Conservation (phyloP, 148 eudicot species). For the Rhododendron vialii region DNA sequence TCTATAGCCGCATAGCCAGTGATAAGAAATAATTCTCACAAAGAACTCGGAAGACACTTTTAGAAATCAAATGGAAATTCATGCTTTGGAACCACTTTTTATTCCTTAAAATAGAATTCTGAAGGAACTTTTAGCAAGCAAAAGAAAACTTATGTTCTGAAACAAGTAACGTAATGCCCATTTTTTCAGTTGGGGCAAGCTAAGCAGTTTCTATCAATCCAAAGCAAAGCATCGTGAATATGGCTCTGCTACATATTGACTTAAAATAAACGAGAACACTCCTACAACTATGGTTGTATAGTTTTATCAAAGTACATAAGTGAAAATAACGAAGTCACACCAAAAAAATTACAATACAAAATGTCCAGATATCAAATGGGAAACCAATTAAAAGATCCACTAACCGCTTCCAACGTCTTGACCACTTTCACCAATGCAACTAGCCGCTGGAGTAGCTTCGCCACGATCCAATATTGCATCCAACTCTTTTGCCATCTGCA, state of each 20-base stretch:
- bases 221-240: background rate
- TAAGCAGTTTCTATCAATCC: background rate
- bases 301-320: background rate
- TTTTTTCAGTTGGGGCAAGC: background rate
- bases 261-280: background rate
- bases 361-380: background rate
- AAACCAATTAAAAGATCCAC: conserved; percentile 23
- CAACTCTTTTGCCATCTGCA: conserved; percentile 94
- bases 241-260: background rate
- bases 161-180: background rate
- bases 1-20: background rate
- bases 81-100: background rate
- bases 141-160: background rate
- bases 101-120: background rate
- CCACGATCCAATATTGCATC: conserved; percentile 91
- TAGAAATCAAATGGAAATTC: background rate
- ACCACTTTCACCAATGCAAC: conserved; percentile 46
- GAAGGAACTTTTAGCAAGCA: background rate
- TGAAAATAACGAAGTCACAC: background rate
- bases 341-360: background rate
- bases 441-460: conserved; percentile 57
- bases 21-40: background rate
- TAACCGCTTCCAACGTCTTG: conserved; percentile 39
- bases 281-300: background rate
- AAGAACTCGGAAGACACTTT: background rate